Base-by-base conservation (phyloP, 2,329 filamentous ascomycete genomes). In the Zymoseptoria crescenta region DNA sequence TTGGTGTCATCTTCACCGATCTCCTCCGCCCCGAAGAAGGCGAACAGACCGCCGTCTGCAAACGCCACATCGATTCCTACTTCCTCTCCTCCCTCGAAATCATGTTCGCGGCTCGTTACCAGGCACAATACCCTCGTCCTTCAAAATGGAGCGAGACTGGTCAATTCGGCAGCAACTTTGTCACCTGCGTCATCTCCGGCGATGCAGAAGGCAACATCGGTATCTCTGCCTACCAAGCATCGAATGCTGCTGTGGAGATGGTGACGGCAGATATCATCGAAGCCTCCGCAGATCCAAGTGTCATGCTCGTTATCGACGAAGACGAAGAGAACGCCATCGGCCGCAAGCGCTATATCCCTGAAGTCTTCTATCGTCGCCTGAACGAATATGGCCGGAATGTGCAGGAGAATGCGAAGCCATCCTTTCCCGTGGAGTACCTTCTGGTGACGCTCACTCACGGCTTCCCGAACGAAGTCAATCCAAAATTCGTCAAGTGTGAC, bases 131-230 rank as follows among this genome's bases (percentile, higher is more conserved):
- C 67, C 92, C 93, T 0, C 93, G 95, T 68, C 80, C 91, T 19
- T 94, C 90, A 8, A 97, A 96, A 74, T 99, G 94, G 93, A 96
- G 93, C 72, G 92, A 96, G 69, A 95, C 89, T 2, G 94, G 93
- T 52, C 83, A 83, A 57, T 99, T 96, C 70, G 94, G 94, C 19
- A 97, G 93, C 54, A 94, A 95, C 71, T 97, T 97, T 73, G 92
- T 99, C 53, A 97, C 94, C 0, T 99, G 94, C 74, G 86, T 99
- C 50, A 82, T 99, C 61, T 93, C 90, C n/a, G 93, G 93, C 52
- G 93, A 97, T 68, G 89, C 94, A 64, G 80, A 89, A 54, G 91
- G 92, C 57, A 86, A 91, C 63, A 97, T 99, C 65, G 83, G 87
- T 19, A 89, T 99, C 62, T 89, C 91, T 3, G 86, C 92, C 0